Percentiles rank a stretch among this genome's conserved stretches.
phyloP scores from a whole-genome alignment of 768 basidiomycete species.

The Roridomyces roridus region DNA sequence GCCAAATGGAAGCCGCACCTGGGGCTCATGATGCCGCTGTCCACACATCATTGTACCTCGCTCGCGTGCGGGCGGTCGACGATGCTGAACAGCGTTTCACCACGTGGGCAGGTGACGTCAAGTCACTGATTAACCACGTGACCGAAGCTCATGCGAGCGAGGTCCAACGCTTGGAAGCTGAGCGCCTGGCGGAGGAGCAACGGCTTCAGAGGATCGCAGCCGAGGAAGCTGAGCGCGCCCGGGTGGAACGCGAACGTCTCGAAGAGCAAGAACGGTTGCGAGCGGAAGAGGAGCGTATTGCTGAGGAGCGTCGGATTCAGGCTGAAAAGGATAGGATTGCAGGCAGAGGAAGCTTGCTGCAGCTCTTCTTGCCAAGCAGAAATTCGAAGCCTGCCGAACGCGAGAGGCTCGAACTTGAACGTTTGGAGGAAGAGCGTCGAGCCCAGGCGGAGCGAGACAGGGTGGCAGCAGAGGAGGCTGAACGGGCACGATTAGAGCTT shows the following conservation, averaged over 20 bases:
- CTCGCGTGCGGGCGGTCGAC: constrained; percentile 57
- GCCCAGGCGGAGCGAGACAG: constrained; percentile 28
- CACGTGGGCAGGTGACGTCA: constrained; percentile 53
- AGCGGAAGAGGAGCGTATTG: constrained; percentile 23
- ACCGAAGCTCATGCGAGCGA: constrained; percentile 50
- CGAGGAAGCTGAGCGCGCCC: constrained; percentile 40
- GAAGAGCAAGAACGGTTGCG: constrained; percentile 35
- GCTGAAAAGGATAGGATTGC: constrained; percentile 25
- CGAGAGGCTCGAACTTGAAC: constrained; percentile 12
- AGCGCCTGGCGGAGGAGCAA: constrained; percentile 41
- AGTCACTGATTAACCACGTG: constrained; percentile 46
- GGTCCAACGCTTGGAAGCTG: constrained; percentile 43
- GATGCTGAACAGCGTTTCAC: constrained; percentile 55
- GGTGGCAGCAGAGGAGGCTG: constrained; percentile 24
- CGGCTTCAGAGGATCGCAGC: constrained; percentile 37
- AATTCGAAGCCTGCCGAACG: constrained; percentile 22
- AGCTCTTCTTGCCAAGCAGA: constrained; percentile 16
- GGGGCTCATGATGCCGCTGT: constrained; percentile 47
- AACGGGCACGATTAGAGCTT: constrained; percentile 22
- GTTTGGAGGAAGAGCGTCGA: constrained; percentile 31
- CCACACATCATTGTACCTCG: constrained; percentile 53
- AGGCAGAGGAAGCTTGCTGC: constrained; percentile 18
- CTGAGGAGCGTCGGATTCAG: constrained; percentile 22
- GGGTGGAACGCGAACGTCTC: constrained; percentile 38
- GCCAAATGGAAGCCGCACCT: constrained; percentile 58